Conservation (phyloP, 108 stramenopile species). For the Cyclotella atomus region DNA sequence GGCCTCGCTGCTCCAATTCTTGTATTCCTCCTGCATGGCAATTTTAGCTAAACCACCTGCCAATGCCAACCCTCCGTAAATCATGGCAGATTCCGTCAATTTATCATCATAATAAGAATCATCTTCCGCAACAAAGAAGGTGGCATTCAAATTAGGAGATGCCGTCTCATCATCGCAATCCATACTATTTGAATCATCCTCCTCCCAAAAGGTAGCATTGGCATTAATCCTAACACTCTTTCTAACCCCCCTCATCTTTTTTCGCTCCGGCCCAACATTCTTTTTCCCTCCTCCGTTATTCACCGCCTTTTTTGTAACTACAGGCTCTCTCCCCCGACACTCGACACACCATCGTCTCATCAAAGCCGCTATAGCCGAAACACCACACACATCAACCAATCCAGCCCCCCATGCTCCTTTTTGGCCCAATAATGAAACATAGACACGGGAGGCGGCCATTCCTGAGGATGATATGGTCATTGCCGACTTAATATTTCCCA, state of each 20-base stretch:
- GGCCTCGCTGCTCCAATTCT: conserved; percentile 71
- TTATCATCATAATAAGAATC: conserved; percentile 1
- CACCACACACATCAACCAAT: conserved; percentile 63
- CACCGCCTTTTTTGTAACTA: conserved; percentile 6
- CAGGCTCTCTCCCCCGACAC: conserved; percentile 38
- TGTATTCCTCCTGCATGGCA: conserved; percentile 59
- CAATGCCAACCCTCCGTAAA: conserved; percentile 32
- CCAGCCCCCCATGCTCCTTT: conserved; percentile 76
- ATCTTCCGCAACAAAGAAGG: conserved; percentile 20
- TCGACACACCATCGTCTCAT: conserved; percentile 73
- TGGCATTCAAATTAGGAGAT: background rate
- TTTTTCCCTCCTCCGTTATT: conserved; percentile 5
- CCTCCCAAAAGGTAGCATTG: conserved; percentile 11
- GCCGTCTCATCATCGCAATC: background rate
- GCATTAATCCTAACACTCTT: conserved; percentile 38
- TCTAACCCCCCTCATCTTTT: background rate
- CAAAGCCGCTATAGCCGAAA: conserved; percentile 63
- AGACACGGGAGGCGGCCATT: conserved; percentile 58
- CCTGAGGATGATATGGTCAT: conserved; percentile 55
- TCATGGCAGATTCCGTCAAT: conserved; percentile 32
- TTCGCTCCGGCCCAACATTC: conserved; percentile 12
- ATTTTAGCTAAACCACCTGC: conserved; percentile 30
- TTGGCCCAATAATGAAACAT: conserved; percentile 57
- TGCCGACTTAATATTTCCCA: conserved; percentile 36
- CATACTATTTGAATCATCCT: conserved; percentile 11